Percentiles rank a stretch among this genome's conserved stretches.
phyloP scores from a whole-genome alignment of 495 filamentous ascomycete genomes.

The Extremus antarcticus region DNA sequence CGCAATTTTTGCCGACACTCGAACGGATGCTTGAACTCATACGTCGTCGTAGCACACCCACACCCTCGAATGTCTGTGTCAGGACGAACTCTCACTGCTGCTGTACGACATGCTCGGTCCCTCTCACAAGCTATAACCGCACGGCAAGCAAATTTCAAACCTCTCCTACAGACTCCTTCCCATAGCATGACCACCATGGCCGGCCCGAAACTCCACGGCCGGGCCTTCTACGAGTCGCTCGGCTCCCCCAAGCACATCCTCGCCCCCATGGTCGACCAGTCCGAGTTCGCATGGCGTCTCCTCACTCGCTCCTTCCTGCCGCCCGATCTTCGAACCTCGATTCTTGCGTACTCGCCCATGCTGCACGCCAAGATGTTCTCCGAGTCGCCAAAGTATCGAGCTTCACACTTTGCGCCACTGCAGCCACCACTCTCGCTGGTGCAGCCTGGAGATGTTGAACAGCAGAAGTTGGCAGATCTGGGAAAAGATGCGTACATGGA shows the following conservation, averaged over 20 bases:
- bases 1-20: too few relatives aligned
- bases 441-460: background rate
- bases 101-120: background rate
- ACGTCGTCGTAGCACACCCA: background rate
- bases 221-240: conserved; percentile 86
- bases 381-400: conserved; percentile 62
- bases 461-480: background rate
- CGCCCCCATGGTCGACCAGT: conserved; percentile 97
- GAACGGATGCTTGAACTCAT: too few relatives aligned
- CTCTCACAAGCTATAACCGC: background rate
- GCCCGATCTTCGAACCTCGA: conserved; percentile 38
- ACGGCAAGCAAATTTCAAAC: background rate
- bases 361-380: conserved; percentile 78
- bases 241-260: conserved; percentile 83
- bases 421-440: conserved; percentile 32
- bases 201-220: conserved; percentile 36
- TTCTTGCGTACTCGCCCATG: conserved; percentile 90
- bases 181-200: background rate
- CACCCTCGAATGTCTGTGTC: background rate
- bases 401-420: conserved; percentile 64
- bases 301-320: conserved; percentile 83
- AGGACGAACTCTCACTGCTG: background rate
- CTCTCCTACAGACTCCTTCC: background rate
- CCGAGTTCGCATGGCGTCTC: conserved; percentile 95
- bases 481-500: conserved; percentile 50